These are phyloP conservation scores for Xanthoconium stramineum DNA, from an alignment of 768 basidiomycete species.

Conservation along the genomic window DNA sequence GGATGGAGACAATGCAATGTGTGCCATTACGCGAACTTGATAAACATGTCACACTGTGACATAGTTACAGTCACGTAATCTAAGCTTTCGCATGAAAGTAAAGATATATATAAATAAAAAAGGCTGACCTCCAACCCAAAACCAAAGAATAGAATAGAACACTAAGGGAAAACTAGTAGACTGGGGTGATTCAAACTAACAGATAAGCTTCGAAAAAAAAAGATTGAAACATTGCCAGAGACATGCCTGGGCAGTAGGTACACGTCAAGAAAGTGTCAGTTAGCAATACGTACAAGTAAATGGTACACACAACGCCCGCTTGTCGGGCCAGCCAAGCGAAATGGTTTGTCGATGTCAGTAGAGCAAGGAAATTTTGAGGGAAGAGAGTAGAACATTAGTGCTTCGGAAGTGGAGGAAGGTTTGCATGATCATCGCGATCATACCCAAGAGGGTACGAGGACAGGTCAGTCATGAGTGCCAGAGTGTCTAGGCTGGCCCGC, in stretches of 20 bases:
- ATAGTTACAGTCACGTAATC: constrained; percentile 9
- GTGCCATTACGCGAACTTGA: constrained; percentile 18
- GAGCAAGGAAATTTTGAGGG: constrained; percentile 1
- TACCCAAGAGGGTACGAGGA: constrained; percentile 82
- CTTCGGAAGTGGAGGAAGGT: constrained; percentile 25
- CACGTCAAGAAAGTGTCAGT: constrained; percentile 15
- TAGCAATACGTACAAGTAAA: constrained; percentile 24
- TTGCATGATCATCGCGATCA: constrained; percentile 41
- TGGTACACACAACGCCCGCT: constrained; percentile 27
- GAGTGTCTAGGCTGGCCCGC: constrained; percentile 81
- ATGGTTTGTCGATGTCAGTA: constrained; percentile 7
- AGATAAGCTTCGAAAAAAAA: constrained; percentile 2
- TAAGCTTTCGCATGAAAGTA: background rate
- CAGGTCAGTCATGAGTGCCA: constrained; percentile 78
- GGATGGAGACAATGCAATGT: constrained; percentile 17
- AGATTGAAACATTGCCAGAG: constrained; percentile 2
- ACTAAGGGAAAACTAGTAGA: constrained; percentile 2
- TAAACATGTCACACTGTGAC: constrained; percentile 28
- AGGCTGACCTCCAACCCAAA: constrained; percentile 15
- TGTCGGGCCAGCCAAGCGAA: constrained; percentile 29
- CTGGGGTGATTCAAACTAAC: constrained; percentile 2
- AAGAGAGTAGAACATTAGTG: constrained; percentile 13
- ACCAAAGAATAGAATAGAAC: constrained; percentile 5
- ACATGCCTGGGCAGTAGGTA: constrained; percentile 5
- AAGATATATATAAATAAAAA: constrained; percentile 14